phyloP scores from a whole-genome alignment of 2,329 filamentous ascomycete species.

The Claviceps humidiphila region DNA sequence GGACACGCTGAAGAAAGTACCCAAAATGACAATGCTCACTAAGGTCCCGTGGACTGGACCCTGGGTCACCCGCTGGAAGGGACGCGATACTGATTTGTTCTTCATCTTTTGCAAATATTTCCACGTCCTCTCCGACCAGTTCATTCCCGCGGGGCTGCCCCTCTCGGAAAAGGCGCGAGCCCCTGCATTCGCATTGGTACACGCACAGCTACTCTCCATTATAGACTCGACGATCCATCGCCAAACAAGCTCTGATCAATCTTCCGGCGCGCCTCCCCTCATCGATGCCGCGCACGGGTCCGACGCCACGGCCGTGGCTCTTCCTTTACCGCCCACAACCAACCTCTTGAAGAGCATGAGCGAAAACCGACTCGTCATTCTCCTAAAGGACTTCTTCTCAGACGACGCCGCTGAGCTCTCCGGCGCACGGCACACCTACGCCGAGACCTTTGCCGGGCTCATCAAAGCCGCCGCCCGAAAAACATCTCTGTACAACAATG shows the following conservation, averaged over 20 bases:
- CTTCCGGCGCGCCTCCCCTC: constrained; percentile 27
- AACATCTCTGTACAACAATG: constrained; percentile 69
- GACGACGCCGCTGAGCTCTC: constrained; percentile 25
- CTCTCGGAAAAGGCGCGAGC: constrained; percentile 46
- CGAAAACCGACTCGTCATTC: constrained; percentile 74
- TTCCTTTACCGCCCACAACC: constrained; percentile 43
- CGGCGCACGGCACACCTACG: constrained; percentile 53
- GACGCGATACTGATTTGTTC: constrained; percentile 76
- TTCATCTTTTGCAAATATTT: constrained; percentile 88
- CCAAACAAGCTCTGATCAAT: constrained; percentile 41
- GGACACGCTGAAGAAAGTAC: constrained; percentile 49
- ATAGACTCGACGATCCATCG: constrained; percentile 77
- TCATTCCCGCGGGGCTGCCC: constrained; percentile 43
- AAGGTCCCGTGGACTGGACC: constrained; percentile 74
- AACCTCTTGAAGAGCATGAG: constrained; percentile 71
- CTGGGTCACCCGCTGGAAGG: constrained; percentile 78
- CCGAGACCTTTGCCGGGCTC: constrained; percentile 58
- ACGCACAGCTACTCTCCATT: constrained; percentile 67
- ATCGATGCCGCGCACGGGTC: constrained; percentile 35
- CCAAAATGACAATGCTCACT: constrained; percentile 50
- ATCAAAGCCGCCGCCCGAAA: constrained; percentile 62
- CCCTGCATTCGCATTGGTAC: constrained; percentile 67
- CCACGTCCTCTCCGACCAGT: constrained; percentile 64
- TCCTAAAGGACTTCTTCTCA: constrained; percentile 67
- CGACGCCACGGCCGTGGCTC: constrained; percentile 53